Evolutionary conservation across 768 basidiomycete genomes (phyloP), one percentile per base, ranked within the genome.

Genomic region (Tulasnella sp.): DNA sequence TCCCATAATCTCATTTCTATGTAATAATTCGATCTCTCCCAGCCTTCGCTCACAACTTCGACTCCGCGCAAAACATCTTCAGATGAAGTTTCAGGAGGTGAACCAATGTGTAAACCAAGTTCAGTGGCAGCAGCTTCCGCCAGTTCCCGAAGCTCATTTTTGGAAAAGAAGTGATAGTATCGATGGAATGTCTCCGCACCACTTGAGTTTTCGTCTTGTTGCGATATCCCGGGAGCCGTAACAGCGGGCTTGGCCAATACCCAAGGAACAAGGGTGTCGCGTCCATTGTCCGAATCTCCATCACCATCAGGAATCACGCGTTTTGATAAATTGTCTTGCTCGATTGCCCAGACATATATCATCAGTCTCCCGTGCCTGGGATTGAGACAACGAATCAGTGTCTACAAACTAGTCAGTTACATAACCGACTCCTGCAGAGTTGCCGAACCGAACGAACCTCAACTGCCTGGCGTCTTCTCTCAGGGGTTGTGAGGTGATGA

Each of bases 341-440:
- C 90, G 54, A 84, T 75, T 1, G 93, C 91, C 95, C 95, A 99
- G 29, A 98, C 95, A 58, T 95, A 95, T 56, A 98, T 81, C 48
- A 99, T 68, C 34, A 89, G 67, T 8, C 88, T 79, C 7, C 90
- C 88, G 56, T 85, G 79, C 1, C 57, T 46, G 1, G 80, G 71
- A 0, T 80, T 79, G 32, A 90, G 78, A 22, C 71, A 69, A 58
- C 77, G 70, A 19, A 89, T 62, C 15, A 88, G 68, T 46, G 75
- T 70, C 81, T 87, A 45, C 37, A 20, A 44, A 49, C 57, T 58
- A 4, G 54, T 57, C 15, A 50, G 46, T 20, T 34, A 20, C 13
- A 20, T 48, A 15, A 25, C 43, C 22, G 16, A 58, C 53, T 33
- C 47, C 20, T 20, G 20, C 6, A 45, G 28, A 28, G 29, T 33